phyloP scores from a whole-genome alignment of 306 rosid species.

The Lotus japonicus region DNA sequence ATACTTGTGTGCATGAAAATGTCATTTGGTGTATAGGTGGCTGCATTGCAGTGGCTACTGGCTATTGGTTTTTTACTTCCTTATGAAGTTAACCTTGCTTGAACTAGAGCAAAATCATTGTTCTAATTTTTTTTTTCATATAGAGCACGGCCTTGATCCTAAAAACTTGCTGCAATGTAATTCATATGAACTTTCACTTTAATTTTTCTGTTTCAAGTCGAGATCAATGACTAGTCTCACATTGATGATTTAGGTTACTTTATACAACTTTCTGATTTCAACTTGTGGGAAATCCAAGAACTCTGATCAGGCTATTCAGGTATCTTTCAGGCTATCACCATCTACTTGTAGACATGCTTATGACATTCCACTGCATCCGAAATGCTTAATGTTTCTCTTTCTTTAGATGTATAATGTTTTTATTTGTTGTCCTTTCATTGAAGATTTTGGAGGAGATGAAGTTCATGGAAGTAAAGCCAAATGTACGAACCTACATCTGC shows the following conservation, averaged over 20 bases:
- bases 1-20: background rate
- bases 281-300: slow-evolving; percentile 79
- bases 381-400: background rate
- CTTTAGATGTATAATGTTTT: background rate
- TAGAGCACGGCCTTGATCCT: background rate
- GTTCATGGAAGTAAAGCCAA: slow-evolving; percentile 68
- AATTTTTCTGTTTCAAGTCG: background rate
- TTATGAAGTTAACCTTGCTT: background rate
- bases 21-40: slow-evolving; percentile 5
- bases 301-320: slow-evolving; percentile 81
- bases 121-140: slow-evolving; percentile 1
- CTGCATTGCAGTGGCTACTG: background rate
- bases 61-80: slow-evolving; percentile 7
- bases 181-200: background rate
- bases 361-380: background rate
- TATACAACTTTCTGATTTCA: slow-evolving; percentile 72
- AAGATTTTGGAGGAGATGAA: slow-evolving; percentile 94
- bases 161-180: background rate
- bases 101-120: slow-evolving; percentile 7
- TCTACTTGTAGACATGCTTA: background rate
- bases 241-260: slow-evolving; percentile 49
- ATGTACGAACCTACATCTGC: slow-evolving; percentile 72
- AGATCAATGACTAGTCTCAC: slow-evolving; percentile 12
- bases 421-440: slow-evolving; percentile 8
- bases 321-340: slow-evolving; percentile 21